Conservation (phyloP, 2,329 filamentous ascomycete genomes). For the Sporothrix globosa region DNA sequence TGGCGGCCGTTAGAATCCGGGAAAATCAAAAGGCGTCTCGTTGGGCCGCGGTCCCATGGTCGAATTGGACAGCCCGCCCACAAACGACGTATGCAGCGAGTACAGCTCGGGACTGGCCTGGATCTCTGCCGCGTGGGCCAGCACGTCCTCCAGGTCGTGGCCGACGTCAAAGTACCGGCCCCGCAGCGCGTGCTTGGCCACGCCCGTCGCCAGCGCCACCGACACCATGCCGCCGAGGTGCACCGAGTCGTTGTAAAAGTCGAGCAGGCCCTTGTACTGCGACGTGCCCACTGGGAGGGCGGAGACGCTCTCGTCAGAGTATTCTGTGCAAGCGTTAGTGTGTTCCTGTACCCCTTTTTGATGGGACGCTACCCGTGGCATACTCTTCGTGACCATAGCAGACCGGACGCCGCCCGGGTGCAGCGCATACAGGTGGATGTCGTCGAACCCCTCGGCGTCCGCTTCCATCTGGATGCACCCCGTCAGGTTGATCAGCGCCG, state of each 20-base stretch:
- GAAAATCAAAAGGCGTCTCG: conserved; percentile 35
- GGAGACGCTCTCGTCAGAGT: conserved; percentile 33
- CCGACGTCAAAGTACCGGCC: conserved; percentile 42
- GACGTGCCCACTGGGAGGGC: conserved; percentile 11
- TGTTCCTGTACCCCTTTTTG: neutral
- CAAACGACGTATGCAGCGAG: conserved; percentile 39
- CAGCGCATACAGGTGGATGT: conserved; percentile 42
- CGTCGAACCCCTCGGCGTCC: conserved; percentile 40
- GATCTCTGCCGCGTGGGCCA: conserved; percentile 38
- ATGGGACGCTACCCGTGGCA: neutral
- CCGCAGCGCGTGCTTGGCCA: conserved; percentile 39
- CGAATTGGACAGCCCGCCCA: conserved; percentile 36
- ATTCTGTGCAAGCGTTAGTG: conserved; percentile 33
- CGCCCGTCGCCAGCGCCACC: conserved; percentile 41
- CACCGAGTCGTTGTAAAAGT: conserved; percentile 42
- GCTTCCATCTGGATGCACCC: conserved; percentile 41
- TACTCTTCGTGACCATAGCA: conserved; percentile 41
- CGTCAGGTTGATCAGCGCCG: conserved; percentile 43
- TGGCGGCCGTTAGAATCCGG: conserved; percentile 26
- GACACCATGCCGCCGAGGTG: conserved; percentile 44
- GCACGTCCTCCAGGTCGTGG: conserved; percentile 42
- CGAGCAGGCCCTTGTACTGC: conserved; percentile 36
- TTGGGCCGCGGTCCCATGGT: conserved; percentile 26
- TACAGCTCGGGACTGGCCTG: conserved; percentile 38
- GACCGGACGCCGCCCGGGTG: conserved; percentile 43